phyloP scores from a whole-genome alignment of 2,329 filamentous ascomycete species.

The Cladosporium cucumerinum region DNA sequence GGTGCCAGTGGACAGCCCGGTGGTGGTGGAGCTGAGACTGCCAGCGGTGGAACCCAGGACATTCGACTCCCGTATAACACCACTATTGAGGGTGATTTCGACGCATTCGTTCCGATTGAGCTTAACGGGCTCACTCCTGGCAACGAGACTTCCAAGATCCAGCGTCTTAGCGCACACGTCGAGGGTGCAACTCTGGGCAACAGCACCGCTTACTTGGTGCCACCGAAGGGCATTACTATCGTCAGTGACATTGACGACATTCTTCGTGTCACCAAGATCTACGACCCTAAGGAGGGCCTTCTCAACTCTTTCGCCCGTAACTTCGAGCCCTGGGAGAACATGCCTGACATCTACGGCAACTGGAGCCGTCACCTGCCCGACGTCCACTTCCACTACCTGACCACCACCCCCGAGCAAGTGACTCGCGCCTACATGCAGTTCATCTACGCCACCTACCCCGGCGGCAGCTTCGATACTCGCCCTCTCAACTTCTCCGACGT shows the following conservation, averaged over 20 bases:
- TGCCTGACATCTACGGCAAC: constrained; percentile 74
- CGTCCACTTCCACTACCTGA: constrained; percentile 77
- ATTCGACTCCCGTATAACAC: constrained; percentile 64
- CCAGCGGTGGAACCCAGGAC: constrained; percentile 60
- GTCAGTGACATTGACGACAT: constrained; percentile 79
- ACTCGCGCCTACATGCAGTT: constrained; percentile 76
- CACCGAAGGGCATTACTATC: constrained; percentile 65
- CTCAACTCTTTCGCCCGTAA: constrained; percentile 72
- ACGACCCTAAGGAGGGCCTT: constrained; percentile 68
- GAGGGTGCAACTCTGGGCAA: constrained; percentile 65
- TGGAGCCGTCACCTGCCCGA: constrained; percentile 66
- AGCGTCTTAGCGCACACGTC: constrained; percentile 66
- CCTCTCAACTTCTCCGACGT: constrained; percentile 78
- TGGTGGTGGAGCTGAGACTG: constrained; percentile 50
- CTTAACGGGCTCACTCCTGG: constrained; percentile 61
- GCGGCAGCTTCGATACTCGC: constrained; percentile 72
- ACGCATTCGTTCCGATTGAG: constrained; percentile 63
- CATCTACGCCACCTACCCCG: constrained; percentile 74
- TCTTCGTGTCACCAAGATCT: constrained; percentile 76
- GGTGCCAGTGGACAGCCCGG: constrained; percentile 50
- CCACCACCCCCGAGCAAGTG: constrained; percentile 74
- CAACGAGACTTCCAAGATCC: constrained; percentile 62
- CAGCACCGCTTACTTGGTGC: constrained; percentile 72
- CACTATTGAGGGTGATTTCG: constrained; percentile 67
- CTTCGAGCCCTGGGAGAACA: constrained; percentile 72